Base-by-base conservation (phyloP, 768 basidiomycete species). In the Epithele typhae region DNA sequence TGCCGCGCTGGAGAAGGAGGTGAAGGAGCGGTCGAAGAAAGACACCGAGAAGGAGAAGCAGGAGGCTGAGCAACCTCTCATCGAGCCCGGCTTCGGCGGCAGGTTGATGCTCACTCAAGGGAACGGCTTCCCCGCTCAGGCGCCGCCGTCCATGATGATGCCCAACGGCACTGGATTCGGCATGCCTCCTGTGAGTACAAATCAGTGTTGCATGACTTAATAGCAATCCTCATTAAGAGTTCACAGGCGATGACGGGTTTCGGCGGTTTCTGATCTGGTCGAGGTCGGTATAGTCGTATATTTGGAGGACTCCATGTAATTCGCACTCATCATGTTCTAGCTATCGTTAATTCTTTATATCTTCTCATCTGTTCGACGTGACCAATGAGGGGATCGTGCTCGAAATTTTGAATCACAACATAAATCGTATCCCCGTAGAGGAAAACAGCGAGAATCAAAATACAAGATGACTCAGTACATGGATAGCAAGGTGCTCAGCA, bases 1-100 rank as follows among this genome's bases (percentile, higher is more conserved):
- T 24, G 46, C 44, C 4, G 70, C 77, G 27, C 72, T 98, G 34
- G 92, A 96, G 71, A 92, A 87, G 68, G 85, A 95, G 61, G 81
- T 97, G 34, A 82, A 81, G 64, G 94, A 95, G 62, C 78, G 87
- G 37, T 79, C 86, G 24, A 85, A 86, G 70, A 93, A 90, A 68
- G 87, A 93, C 27, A 77, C 74, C 22, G 82, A 85, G 63, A 95
- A 96, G 70, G 92, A 95, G 71, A 77, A 91, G 64, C 82, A 82
- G 40, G 93, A 95, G 58, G 79, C 90, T 11, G 83, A 90, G 46
- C 81, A 82, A 43, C 86, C 87, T 5, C 90, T 95, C 55, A 90
- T 95, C 68, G 92, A 92, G 62, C 88, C 90, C 46, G 87, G 84
- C 30, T 76, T 77, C 36, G 75, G 81, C 49, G 75, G 82, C 23